Base-by-base conservation (phyloP, 192 early-diverging fungal species). In the Podochytrium sp. region DNA sequence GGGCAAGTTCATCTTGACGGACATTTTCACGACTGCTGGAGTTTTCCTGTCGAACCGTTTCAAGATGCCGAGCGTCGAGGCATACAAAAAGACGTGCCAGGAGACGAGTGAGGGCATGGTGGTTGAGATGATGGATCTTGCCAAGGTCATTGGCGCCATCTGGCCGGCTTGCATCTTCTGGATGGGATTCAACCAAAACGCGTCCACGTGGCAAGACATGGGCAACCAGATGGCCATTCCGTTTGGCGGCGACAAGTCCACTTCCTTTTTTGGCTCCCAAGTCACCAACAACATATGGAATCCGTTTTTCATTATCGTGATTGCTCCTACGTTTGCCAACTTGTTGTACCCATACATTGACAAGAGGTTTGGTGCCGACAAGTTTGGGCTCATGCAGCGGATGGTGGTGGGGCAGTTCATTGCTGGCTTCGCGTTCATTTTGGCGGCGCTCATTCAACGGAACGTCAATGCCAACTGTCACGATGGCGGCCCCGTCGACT, bases 371-470 rank as follows among this genome's bases (percentile, higher is more conserved):
- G 67, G 49, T 39, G 55, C 12, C 0, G 49, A 40, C 25, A 29
- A 55, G 49, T 81, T 78, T 62, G 77, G 76, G 27, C 72, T 87
- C n/a, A 74, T 86, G 70, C 80, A 79, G 47, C 82, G 90, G 56
- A 86, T 91, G 83, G 71, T 71, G 61, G 43, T 78, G 42, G 90
- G 90, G 41, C 79, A 81, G 78, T 73, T 87, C 71, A 65, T 89
- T 41, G 67, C 81, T 49, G 81, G 74, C 33, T 1, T 86, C 50
- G 64, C 87, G 4, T 89, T 86, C 65, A 37, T 79, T 67, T 34
- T 79, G 32, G 63, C 58, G 34, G 79, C 39, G 41, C 12, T 77
- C 37, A 58, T 86, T 49, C 80, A 86, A 43, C 56, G 47, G 23
- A 43, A 62, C 30, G 70, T 85, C 72, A 68, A 52, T 64, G 61